Base-by-base conservation (phyloP, 257 asterid species). In the Forsythia suspensa region DNA sequence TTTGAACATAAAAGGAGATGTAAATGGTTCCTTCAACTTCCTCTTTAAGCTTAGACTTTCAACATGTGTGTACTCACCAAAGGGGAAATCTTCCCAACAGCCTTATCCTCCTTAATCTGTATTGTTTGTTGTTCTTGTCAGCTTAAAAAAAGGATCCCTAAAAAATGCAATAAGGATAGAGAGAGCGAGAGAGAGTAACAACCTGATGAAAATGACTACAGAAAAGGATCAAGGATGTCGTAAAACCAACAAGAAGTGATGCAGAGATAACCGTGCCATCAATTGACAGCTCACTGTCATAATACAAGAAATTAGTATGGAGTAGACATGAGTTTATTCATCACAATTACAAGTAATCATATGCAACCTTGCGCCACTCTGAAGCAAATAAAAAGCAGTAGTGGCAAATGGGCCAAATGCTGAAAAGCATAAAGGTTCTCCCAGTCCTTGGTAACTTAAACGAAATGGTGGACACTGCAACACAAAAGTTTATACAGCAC, bases 141-240 rank as follows among this genome's bases (percentile, higher is more conserved):
- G 85, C 84, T 63, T 4, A 7, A 8, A 24, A 7, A 15, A 4
- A 44, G 41, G 44, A 69, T 55, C 65, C 65, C 9, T 13, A 52
- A 59, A 29, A 9, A 59, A 34, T 4, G 21, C 42, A 66, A 16
- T 15, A 39, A 29, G 43, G 11, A 66, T 48, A 68, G 74, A 65
- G 72, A 41, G 55, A 71, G 80, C 41, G 83, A 73, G 71, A 20
- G 41, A 63, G 34, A 51, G 18, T 39, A 21, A 29, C 29, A 48
- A 95, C 99, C 98, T 93, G 98, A 80, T 95, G 99, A 79, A 93
- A 95, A 85, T 95, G 99, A 57, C 99, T 95, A 40, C 98, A 93
- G 80, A 95, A 93, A 76, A 95, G 96, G 89, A 95, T 93, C 77
- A 95, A 85, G 43, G 97, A 77, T 70, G 99, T 89, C 16, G 97